Percentiles rank a stretch among this genome's conserved stretches.
phyloP scores from a whole-genome alignment of 73 alveolate species.

The Symbiodinium natans region DNA sequence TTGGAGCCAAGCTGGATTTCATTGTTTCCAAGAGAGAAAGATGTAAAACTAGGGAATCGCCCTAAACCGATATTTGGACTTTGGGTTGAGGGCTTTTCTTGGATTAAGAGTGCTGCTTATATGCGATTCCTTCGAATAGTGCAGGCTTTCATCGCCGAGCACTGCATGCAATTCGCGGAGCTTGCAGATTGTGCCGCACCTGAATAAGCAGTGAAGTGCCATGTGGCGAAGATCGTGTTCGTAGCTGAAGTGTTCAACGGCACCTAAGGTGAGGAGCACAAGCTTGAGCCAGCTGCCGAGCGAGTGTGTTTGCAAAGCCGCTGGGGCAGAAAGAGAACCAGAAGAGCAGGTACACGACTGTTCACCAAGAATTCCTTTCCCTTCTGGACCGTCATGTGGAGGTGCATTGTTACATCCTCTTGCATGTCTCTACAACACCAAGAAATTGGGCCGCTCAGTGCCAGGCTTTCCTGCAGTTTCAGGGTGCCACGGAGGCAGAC shows the following conservation, averaged over 20 bases:
- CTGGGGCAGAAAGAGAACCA: no score
- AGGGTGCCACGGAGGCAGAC: conserved; percentile 32
- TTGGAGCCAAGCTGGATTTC: no score
- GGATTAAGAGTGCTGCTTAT: no score
- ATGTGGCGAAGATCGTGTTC: no score
- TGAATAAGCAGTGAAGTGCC: no score
- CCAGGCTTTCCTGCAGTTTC: conserved; percentile 54
- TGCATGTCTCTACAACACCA: no score
- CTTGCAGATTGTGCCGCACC: neutral
- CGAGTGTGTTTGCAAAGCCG: neutral
- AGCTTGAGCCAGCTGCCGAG: neutral
- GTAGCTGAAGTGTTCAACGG: no score
- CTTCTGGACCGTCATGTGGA: conserved; percentile 47
- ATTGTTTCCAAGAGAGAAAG: no score
- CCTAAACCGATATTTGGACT: no score
- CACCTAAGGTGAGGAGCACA: conserved; percentile 48
- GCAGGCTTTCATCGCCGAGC: neutral
- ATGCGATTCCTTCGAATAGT: no score
- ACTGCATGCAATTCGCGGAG: neutral
- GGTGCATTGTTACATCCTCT: neutral
- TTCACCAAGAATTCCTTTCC: conserved; percentile 22
- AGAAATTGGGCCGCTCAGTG: neutral
- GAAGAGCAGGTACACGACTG: conserved; percentile 17
- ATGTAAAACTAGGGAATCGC: no score
- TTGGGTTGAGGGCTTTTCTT: no score